A percentile compares a stretch with the other conserved stretches of the same genome.
Evolutionary conservation across 148 eudicot species (phyloP).

Genomic region (Vaccinium macrocarpon): DNA sequence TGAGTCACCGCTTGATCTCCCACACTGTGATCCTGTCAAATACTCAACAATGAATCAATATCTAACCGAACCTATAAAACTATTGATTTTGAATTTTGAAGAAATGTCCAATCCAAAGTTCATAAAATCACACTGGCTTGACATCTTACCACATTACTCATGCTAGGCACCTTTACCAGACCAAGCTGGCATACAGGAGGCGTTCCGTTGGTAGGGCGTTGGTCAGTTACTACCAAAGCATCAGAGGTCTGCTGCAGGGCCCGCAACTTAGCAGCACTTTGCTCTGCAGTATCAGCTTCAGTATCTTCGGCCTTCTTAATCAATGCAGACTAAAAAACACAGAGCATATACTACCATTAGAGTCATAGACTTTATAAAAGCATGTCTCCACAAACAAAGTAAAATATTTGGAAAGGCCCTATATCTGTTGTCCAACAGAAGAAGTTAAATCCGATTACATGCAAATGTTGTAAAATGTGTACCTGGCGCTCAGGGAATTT

Average conservation of each 20-base stretch:
- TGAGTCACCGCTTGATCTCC: constrained; percentile 44
- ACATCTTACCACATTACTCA: constrained; percentile 58
- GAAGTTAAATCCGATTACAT: neutral
- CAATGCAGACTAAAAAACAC: constrained; percentile 66
- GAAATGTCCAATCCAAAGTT: neutral
- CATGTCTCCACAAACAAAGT: neutral
- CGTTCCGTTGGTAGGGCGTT: constrained; percentile 59
- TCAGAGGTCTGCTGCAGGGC: constrained; percentile 77
- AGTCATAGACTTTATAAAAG: neutral
- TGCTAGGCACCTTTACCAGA: constrained; percentile 73
- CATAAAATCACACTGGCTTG: constrained; percentile 8
- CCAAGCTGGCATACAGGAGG: constrained; percentile 64
- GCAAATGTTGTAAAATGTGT: constrained; percentile 10
- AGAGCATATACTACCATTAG: constrained; percentile 12
- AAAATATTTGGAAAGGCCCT: too few species aligned
- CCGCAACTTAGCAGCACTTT: constrained; percentile 88
- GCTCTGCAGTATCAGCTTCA: constrained; percentile 94
- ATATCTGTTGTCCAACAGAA: too few species aligned
- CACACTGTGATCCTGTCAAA: constrained; percentile 45
- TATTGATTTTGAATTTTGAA: neutral
- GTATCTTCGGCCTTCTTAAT: constrained; percentile 88
- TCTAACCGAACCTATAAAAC: neutral
- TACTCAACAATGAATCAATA: constrained; percentile 6
- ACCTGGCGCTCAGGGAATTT: constrained; percentile 98
- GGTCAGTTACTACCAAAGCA: constrained; percentile 78